Evolutionary conservation across 306 rosid species (phyloP).

Genomic region (Vigna radiata): DNA sequence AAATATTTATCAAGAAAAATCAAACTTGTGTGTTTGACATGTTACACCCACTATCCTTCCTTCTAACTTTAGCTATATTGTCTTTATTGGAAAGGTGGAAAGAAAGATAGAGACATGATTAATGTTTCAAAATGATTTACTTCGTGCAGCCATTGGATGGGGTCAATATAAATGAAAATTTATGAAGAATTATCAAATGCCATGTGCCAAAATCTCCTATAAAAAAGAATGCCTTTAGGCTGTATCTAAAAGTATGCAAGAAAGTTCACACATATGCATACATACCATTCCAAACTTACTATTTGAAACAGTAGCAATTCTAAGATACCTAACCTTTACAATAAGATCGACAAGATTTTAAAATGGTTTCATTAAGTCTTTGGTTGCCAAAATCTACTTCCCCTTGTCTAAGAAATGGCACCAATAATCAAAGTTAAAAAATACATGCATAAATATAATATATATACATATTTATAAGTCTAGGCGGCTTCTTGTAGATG

Average conservation of each 20-base stretch:
- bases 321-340: conserved; percentile 3
- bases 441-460: conserved; percentile 47
- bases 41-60: neutral
- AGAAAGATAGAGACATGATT: conserved; percentile 13
- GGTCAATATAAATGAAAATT: neutral
- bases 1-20: neutral
- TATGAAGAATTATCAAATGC: neutral
- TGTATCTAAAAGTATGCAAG: neutral
- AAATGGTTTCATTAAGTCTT: conserved; percentile 29
- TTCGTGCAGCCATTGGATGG: neutral
- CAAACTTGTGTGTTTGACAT: neutral
- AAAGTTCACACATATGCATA: neutral
- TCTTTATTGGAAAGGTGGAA: conserved; percentile 25
- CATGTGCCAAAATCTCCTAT: neutral
- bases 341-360: neutral
- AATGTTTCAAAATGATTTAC: conserved; percentile 5
- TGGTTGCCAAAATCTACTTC: conserved; percentile 26
- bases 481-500: conserved; percentile 42
- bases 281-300: neutral
- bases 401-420: conserved; percentile 18
- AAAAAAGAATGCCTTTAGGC: neutral
- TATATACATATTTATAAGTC: conserved; percentile 1
- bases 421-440: conserved; percentile 29
- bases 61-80: conserved; percentile 22
- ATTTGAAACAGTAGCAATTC: neutral